Percentiles rank a stretch among this genome's conserved stretches.
These are phyloP conservation scores for Clausena lansium DNA, from an alignment of 345 rosid species.

Conservation along the genomic window DNA sequence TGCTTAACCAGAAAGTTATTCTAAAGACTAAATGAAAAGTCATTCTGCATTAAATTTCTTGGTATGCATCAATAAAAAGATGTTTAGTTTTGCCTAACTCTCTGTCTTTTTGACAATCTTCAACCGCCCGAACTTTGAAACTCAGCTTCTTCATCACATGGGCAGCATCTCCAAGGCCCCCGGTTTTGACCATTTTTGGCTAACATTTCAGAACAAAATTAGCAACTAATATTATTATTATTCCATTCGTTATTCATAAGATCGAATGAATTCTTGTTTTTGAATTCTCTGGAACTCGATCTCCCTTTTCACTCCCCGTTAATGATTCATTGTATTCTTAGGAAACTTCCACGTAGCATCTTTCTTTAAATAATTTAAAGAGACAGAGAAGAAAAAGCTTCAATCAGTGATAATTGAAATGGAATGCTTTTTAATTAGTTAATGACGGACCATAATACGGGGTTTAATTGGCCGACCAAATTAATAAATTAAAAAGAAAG, in stretches of 20 bases:
- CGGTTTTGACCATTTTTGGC: slow-evolving; percentile 17
- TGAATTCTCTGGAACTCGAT: neutral
- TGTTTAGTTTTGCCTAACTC: slow-evolving; percentile 16
- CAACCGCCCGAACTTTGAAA: slow-evolving; percentile 11
- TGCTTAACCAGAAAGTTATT: slow-evolving; percentile 7
- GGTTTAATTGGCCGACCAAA: neutral
- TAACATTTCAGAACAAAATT: neutral
- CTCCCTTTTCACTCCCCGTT: neutral
- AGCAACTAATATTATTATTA: neutral
- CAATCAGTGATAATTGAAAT: neutral
- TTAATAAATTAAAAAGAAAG: neutral
- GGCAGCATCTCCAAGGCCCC: slow-evolving; percentile 12
- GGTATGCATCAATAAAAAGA: neutral
- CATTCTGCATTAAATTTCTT: neutral
- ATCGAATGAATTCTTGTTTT: neutral
- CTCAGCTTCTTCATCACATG: slow-evolving; percentile 10
- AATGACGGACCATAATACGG: neutral
- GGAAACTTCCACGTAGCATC: slow-evolving; percentile 6
- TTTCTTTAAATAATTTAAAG: neutral
- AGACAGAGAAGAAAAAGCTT: neutral
- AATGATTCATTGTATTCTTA: neutral
- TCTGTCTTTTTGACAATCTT: slow-evolving; percentile 19
- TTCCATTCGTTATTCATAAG: neutral
- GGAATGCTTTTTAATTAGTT: neutral
- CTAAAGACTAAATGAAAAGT: neutral